Percentiles rank a stretch among this genome's conserved stretches.
phyloP scores from a whole-genome alignment of 129 eudicot genomes.

The Tanacetum coccineum region DNA sequence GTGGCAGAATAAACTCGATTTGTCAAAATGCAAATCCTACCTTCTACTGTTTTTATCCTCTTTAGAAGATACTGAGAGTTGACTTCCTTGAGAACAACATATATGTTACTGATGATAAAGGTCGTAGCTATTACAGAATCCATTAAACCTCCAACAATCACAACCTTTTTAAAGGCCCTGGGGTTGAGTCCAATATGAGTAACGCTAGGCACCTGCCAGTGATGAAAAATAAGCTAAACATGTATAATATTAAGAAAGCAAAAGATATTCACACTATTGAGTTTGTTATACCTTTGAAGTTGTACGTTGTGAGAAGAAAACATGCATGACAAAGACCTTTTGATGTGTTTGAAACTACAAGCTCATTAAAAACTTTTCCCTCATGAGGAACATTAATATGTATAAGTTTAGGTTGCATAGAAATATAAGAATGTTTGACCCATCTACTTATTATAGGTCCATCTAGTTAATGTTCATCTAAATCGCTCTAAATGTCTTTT shows the following conservation, averaged over 20 bases:
- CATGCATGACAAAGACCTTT: slow-evolving; percentile 92
- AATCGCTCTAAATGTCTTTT: neutral
- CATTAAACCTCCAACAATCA: slow-evolving; percentile 94
- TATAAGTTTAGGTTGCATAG: too few species aligned
- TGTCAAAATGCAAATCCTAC: slow-evolving; percentile 29
- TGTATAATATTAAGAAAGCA: neutral
- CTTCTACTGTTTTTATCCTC: slow-evolving; percentile 77
- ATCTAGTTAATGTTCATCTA: too few species aligned
- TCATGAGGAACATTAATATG: slow-evolving; percentile 51
- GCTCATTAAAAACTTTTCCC: slow-evolving; percentile 51
- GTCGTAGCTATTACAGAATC: slow-evolving; percentile 92
- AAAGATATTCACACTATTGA: neutral
- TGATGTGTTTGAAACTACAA: slow-evolving; percentile 68
- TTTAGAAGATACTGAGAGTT: slow-evolving; percentile 71
- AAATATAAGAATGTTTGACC: too few species aligned
- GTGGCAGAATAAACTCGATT: neutral
- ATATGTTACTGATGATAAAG: slow-evolving; percentile 49
- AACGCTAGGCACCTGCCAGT: slow-evolving; percentile 75
- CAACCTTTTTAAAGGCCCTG: slow-evolving; percentile 68
- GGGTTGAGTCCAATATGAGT: slow-evolving; percentile 85
- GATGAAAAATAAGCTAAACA: slow-evolving; percentile 8
- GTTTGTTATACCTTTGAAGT: slow-evolving; percentile 71
- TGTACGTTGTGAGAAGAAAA: slow-evolving; percentile 83
- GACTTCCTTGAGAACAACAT: slow-evolving; percentile 79
- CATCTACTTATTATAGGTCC: too few species aligned